A percentile compares a stretch with the other conserved stretches of the same genome.
These are phyloP conservation scores for Fusarium sacchari DNA, from an alignment of 2,329 filamentous ascomycete genomes.

Conservation along the genomic window DNA sequence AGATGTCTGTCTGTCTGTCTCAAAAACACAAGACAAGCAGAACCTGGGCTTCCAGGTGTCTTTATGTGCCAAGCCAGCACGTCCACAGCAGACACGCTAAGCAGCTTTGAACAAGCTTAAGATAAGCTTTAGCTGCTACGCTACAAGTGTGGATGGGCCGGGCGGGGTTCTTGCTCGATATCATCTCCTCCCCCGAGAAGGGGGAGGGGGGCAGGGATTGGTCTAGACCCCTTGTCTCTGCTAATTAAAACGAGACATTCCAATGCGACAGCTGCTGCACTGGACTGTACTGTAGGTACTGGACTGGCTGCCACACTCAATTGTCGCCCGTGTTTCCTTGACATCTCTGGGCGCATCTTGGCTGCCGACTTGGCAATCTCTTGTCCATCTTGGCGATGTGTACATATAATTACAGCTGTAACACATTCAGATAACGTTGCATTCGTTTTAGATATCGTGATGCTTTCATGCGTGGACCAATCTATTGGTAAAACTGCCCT, in stretches of 20 bases:
- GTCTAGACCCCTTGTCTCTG: slow-evolving; percentile 10
- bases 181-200: slow-evolving; percentile 10
- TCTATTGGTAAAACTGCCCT: background rate
- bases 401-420: background rate
- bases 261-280: background rate
- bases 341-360: background rate
- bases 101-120: slow-evolving; percentile 22
- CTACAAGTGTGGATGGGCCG: background rate
- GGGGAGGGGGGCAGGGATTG: slow-evolving; percentile 3
- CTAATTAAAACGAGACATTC: slow-evolving; percentile 3
- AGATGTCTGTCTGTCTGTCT: background rate
- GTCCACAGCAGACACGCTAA: background rate
- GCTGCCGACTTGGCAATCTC: background rate
- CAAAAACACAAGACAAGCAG: background rate
- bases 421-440: background rate
- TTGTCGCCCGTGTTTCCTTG: slow-evolving; percentile 1
- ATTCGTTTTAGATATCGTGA: background rate
- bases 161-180: slow-evolving; percentile 19
- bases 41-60: background rate
- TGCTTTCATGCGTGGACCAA: background rate
- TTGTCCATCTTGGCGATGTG: background rate
- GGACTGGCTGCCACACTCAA: background rate
- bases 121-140: slow-evolving; percentile 16
- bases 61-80: slow-evolving; percentile 27
- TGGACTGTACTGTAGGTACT: background rate